Conservation (phyloP, 352 stramenopile species). For the Paralagenidium karlingii region DNA sequence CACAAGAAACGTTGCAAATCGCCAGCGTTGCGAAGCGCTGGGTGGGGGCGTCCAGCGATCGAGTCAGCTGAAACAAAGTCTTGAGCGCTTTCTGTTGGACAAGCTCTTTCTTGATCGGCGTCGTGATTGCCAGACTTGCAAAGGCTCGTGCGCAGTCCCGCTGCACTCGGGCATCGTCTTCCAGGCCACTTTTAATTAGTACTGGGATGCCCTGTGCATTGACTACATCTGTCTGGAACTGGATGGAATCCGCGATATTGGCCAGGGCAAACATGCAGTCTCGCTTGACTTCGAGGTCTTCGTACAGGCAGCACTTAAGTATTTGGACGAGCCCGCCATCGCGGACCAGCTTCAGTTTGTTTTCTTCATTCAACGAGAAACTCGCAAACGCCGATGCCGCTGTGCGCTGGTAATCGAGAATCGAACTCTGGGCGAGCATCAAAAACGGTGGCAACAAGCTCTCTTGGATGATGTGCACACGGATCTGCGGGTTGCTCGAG, state of each 20-base stretch:
- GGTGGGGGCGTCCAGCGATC: constrained; percentile 85
- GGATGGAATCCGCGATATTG: constrained; percentile 85
- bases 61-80: constrained; percentile 88
- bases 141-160: constrained; percentile 87
- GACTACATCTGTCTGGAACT: constrained; percentile 84
- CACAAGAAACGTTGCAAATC: constrained; percentile 87
- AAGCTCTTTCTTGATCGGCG: constrained; percentile 72
- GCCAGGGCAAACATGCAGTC: constrained; percentile 91
- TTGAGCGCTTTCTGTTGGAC: constrained; percentile 70
- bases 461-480: constrained; percentile 86
- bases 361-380: constrained; percentile 88
- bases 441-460: constrained; percentile 86
- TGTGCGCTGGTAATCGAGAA: constrained; percentile 89
- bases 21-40: constrained; percentile 92
- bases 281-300: constrained; percentile 86
- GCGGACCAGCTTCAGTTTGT: constrained; percentile 89
- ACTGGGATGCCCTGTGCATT: constrained; percentile 74
- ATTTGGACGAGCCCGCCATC: constrained; percentile 86
- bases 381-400: constrained; percentile 87
- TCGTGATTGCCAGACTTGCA: constrained; percentile 84
- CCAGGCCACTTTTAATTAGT: constrained; percentile 51
- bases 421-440: constrained; percentile 78
- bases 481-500: constrained; percentile 87
- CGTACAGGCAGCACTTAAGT: constrained; percentile 80
- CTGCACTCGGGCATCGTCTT: constrained; percentile 87